These are phyloP conservation scores for Sporisorium reilianum DNA, from an alignment of 1,284 basidiomycete species.

Conservation along the genomic window DNA sequence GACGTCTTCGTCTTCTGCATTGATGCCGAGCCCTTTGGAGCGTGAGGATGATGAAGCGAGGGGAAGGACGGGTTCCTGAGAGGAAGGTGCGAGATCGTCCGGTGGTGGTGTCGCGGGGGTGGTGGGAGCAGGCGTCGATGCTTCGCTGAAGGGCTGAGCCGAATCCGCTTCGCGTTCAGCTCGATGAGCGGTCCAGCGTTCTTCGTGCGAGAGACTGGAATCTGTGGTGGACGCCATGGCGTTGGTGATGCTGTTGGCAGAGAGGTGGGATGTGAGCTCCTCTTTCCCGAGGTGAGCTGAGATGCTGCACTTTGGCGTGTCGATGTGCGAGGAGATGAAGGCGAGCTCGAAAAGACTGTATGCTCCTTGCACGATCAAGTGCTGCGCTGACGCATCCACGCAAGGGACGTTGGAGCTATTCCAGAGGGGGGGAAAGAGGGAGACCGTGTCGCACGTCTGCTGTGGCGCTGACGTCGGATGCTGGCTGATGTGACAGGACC, in stretches of 20 bases:
- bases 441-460: neutral
- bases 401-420: neutral
- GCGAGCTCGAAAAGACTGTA: conserved; percentile 1
- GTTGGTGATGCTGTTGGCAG: neutral
- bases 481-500: neutral
- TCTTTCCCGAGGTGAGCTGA: neutral
- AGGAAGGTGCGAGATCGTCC: conserved; percentile 30
- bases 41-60: conserved; percentile 5
- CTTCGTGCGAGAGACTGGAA: conserved; percentile 30
- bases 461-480: neutral
- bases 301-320: neutral
- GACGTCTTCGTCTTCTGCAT: conserved; percentile 60
- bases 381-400: conserved; percentile 1
- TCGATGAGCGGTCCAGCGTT: conserved; percentile 47
- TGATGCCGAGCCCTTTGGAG: conserved; percentile 42
- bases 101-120: conserved; percentile 40
- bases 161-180: conserved; percentile 31
- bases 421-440: too few relatives aligned
- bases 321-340: neutral
- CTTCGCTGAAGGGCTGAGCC: conserved; percentile 23
- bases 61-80: conserved; percentile 20
- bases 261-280: too few relatives aligned
- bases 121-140: conserved; percentile 47
- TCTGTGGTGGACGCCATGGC: conserved; percentile 29
- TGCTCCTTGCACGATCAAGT: neutral